Conservation (phyloP, 202 grass and related monocot species). For the Schoenoplectus tabernaemontani region DNA sequence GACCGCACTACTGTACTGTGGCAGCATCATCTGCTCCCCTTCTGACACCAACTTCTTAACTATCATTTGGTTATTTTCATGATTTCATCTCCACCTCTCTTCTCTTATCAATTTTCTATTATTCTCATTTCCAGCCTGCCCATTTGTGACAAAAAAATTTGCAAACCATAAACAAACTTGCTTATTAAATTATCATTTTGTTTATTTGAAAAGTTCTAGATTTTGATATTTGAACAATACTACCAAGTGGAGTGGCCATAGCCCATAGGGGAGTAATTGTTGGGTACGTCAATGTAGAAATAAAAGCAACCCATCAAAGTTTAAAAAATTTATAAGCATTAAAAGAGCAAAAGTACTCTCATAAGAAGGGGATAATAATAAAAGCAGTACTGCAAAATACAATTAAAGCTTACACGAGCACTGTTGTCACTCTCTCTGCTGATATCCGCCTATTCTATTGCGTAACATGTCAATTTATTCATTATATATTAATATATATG, state of each 20-base stretch:
- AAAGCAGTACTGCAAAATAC: constrained; percentile 7
- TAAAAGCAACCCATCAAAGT: neutral
- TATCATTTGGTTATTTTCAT: constrained; percentile 7
- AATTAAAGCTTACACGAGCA: constrained; percentile 20
- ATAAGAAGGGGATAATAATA: neutral
- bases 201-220: too few relatives aligned
- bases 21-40: neutral
- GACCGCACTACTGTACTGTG: neutral
- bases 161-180: neutral
- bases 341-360: neutral
- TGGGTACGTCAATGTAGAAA: neutral
- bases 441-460: constrained; percentile 12
- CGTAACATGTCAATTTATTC: neutral
- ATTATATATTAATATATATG: neutral
- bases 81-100: neutral
- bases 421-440: neutral
- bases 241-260: too few relatives aligned
- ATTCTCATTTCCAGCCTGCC: neutral
- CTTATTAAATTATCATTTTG: neutral
- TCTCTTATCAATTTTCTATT: neutral
- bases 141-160: neutral
- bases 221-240: too few relatives aligned
- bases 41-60: constrained; percentile 12
- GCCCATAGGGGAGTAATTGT: too few relatives aligned
- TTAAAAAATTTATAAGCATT: neutral